Evolutionary conservation across 768 basidiomycete species (phyloP).

Genomic region (Kwoniella sp.): DNA sequence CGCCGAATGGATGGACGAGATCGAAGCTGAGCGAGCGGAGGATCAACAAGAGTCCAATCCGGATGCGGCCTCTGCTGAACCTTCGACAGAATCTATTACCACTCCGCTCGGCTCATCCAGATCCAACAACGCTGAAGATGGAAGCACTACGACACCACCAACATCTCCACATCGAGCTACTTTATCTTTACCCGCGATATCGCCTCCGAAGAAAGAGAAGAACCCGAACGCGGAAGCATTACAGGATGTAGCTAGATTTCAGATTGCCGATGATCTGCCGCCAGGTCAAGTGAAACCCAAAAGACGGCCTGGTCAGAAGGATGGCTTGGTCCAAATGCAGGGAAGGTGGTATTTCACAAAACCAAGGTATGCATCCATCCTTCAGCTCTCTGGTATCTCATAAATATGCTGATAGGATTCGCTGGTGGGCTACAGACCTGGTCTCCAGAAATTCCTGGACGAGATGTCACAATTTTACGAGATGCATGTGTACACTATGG

Average conservation of each 20-base stretch:
- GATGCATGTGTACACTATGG: slow-evolving; percentile 99
- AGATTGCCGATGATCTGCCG: slow-evolving; percentile 75
- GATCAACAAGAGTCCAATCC: slow-evolving; percentile 2
- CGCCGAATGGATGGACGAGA: slow-evolving; percentile 85
- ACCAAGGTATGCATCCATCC: slow-evolving; percentile 70
- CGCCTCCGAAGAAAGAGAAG: slow-evolving; percentile 39
- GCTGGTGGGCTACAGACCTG: slow-evolving; percentile 62
- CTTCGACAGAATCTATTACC: slow-evolving; percentile 1
- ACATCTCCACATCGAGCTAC: slow-evolving; percentile 11
- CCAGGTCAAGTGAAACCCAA: slow-evolving; percentile 51
- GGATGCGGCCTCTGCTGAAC: neutral
- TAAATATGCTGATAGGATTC: neutral
- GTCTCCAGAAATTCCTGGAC: slow-evolving; percentile 76
- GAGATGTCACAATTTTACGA: slow-evolving; percentile 78
- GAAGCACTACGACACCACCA: slow-evolving; percentile 23
- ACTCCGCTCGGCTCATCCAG: slow-evolving; percentile 21
- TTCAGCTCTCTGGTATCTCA: no score
- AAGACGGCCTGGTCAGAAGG: slow-evolving; percentile 10
- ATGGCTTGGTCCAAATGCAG: slow-evolving; percentile 55
- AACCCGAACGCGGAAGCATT: slow-evolving; percentile 94
- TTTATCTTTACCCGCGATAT: neutral
- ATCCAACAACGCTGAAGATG: neutral
- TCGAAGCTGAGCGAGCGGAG: slow-evolving; percentile 24
- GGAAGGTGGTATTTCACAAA: slow-evolving; percentile 98
- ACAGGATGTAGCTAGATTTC: slow-evolving; percentile 86